Percentiles rank a stretch among this genome's conserved stretches.
Conservation (phyloP, 2,329 filamentous ascomycete species). For the Diaporthe eres region DNA sequence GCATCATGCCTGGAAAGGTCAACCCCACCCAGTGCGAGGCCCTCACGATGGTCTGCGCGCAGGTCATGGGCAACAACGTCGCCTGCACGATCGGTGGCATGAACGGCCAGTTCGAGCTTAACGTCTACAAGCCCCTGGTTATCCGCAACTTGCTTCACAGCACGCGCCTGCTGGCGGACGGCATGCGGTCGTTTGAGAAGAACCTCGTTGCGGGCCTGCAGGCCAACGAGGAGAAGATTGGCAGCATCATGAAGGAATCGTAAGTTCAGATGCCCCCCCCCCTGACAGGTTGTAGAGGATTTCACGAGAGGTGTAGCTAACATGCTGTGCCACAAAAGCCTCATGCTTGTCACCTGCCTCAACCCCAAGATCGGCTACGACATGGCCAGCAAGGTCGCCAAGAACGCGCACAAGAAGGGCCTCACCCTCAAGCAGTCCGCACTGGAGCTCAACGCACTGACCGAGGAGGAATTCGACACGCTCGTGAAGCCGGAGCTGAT, state of each 20-base stretch:
- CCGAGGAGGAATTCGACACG: conserved; percentile 89
- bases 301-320: conserved; percentile 41
- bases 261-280: conserved; percentile 60
- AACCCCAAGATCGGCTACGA: conserved; percentile 98
- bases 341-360: conserved; percentile 98
- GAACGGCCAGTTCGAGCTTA: conserved; percentile 98
- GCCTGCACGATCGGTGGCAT: conserved; percentile 94
- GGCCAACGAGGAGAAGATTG: conserved; percentile 95
- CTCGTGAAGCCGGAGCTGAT: conserved; percentile 95
- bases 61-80: conserved; percentile 98
- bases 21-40: conserved; percentile 99
- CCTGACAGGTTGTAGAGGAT: neutral
- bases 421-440: conserved; percentile 93
- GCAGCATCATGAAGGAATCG: conserved; percentile 93
- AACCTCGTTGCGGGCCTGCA: conserved; percentile 90
- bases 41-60: conserved; percentile 96
- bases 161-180: conserved; percentile 87
- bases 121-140: conserved; percentile 98
- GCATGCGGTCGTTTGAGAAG: conserved; percentile 95
- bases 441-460: conserved; percentile 91
- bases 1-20: conserved; percentile 99
- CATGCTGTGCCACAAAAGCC: conserved; percentile 62
- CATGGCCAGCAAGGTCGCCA: conserved; percentile 96
- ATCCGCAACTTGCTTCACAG: conserved; percentile 97
- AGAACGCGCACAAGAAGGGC: conserved; percentile 99